phyloP scores from a whole-genome alignment of 495 filamentous ascomycete genomes.

The Aspergillus taichungensis region DNA sequence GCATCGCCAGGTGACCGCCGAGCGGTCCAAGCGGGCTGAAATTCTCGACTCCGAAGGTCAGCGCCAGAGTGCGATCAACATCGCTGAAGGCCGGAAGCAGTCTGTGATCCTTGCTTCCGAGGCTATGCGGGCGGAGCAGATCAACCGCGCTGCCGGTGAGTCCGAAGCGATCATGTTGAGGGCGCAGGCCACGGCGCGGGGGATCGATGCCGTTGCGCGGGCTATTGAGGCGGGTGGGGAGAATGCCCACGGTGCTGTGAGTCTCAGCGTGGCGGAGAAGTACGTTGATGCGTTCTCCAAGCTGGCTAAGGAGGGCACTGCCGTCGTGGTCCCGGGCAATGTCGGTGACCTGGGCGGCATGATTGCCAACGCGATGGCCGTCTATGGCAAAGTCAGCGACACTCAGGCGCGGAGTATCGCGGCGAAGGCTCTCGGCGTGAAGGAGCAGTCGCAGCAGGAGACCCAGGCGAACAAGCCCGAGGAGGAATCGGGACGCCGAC shows the following conservation, averaged over 20 bases:
- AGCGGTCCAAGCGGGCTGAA: conserved; percentile 92
- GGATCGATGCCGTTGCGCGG: conserved; percentile 76
- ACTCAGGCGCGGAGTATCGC: conserved; percentile 66
- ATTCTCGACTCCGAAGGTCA: conserved; percentile 95
- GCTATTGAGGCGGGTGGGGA: conserved; percentile 61
- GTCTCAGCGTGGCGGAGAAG: conserved; percentile 86
- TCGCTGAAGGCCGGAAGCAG: conserved; percentile 94
- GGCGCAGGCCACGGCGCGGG: conserved; percentile 75
- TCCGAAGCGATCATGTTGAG: conserved; percentile 84
- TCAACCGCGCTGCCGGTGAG: conserved; percentile 86
- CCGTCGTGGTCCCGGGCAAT: conserved; percentile 91
- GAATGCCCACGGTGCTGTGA: conserved; percentile 71
- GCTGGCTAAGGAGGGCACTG: conserved; percentile 86
- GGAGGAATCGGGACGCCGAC: conserved; percentile 9
- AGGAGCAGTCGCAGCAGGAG: conserved; percentile 5
- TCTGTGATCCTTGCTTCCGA: conserved; percentile 91
- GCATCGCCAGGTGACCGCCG: conserved; percentile 96
- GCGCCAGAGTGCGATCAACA: conserved; percentile 93
- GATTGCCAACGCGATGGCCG: conserved; percentile 92
- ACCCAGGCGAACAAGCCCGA: background rate
- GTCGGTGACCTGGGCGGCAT: conserved; percentile 95
- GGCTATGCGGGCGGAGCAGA: conserved; percentile 79
- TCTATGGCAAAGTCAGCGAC: conserved; percentile 89
- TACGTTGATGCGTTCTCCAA: conserved; percentile 94
- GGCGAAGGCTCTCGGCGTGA: conserved; percentile 36